These are phyloP conservation scores for Penicillium aurantiogriseum DNA, from an alignment of 2,329 filamentous ascomycete genomes.

Conservation along the genomic window DNA sequence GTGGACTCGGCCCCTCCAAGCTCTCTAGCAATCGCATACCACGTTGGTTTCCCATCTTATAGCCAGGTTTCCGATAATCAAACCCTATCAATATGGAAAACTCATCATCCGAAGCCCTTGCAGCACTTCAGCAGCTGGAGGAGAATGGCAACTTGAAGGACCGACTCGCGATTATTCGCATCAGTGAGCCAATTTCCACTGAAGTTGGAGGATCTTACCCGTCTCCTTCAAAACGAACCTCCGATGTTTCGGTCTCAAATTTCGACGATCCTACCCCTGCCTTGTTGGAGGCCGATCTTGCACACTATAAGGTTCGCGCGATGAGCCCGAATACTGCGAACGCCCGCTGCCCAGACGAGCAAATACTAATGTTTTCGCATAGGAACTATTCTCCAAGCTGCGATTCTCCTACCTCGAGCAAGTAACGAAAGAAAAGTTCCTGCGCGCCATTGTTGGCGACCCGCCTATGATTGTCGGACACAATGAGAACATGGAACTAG, in stretches of 20 bases:
- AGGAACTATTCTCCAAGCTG: conserved; percentile 90
- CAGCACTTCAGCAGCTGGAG: conserved; percentile 49
- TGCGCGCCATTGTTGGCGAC: conserved; percentile 86
- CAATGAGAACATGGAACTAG: conserved; percentile 76
- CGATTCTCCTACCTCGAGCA: conserved; percentile 98
- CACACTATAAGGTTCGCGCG: conserved; percentile 70
- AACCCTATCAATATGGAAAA: conserved; percentile 15
- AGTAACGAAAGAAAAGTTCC: conserved; percentile 97
- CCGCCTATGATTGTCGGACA: conserved; percentile 81
- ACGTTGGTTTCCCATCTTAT: neutral
- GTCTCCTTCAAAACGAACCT: conserved; percentile 57
- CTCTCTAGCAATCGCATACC: neutral
- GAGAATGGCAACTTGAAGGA: conserved; percentile 50
- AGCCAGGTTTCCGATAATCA: neutral
- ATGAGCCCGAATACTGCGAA: neutral
- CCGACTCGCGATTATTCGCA: conserved; percentile 67
- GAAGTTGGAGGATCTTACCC: conserved; percentile 25
- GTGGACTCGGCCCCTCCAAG: neutral
- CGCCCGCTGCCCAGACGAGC: neutral
- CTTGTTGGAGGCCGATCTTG: conserved; percentile 76
- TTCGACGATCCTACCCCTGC: conserved; percentile 69
- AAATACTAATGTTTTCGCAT: conserved; percentile 6
- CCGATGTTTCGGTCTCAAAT: conserved; percentile 71
- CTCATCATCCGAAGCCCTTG: conserved; percentile 26
- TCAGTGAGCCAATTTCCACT: conserved; percentile 70